Percentiles rank a stretch among this genome's conserved stretches.
Conservation (phyloP, 305 asterid species). For the Andrographis paniculata region DNA sequence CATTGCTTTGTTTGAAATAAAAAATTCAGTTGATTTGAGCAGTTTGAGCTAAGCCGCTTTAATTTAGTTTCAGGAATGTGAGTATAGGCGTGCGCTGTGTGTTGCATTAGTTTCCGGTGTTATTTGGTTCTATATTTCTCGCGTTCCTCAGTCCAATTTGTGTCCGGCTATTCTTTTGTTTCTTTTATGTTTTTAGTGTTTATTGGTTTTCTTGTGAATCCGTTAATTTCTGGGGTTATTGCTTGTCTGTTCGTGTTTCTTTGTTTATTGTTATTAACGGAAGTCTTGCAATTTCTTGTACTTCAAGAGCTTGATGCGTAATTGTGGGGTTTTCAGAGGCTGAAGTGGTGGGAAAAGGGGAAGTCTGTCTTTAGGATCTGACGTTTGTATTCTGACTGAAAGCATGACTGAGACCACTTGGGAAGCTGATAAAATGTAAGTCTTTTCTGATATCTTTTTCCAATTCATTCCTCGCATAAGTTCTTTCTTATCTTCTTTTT, state of each 20-base stretch:
- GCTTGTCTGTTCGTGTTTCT: too few species aligned
- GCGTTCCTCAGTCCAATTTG: too few species aligned
- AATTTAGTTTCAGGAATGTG: neutral
- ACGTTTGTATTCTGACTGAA: conserved; percentile 5
- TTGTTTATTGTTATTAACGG: too few species aligned
- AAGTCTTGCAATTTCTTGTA: too few species aligned
- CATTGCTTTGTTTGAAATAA: neutral
- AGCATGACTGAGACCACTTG: conserved; percentile 95
- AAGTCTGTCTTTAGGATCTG: conserved; percentile 3
- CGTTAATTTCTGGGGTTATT: too few species aligned
- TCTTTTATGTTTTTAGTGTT: neutral
- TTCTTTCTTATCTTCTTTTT: neutral
- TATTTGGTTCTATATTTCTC: too few species aligned
- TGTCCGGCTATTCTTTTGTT: too few species aligned
- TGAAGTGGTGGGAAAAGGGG: conserved; percentile 3
- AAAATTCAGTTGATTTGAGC: neutral
- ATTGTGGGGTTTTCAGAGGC: conserved; percentile 2
- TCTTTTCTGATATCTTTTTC: conserved; percentile 10
- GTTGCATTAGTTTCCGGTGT: neutral
- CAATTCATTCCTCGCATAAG: neutral
- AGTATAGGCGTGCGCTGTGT: too few species aligned
- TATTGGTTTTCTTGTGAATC: neutral
- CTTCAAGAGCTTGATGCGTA: neutral
- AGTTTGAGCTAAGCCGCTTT: neutral
- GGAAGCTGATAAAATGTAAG: conserved; percentile 99